Evolutionary conservation across 192 early-diverging fungal genomes (phyloP), one percentile per base, ranked within the genome.

Genomic region (Rhizophlyctis rosea): DNA sequence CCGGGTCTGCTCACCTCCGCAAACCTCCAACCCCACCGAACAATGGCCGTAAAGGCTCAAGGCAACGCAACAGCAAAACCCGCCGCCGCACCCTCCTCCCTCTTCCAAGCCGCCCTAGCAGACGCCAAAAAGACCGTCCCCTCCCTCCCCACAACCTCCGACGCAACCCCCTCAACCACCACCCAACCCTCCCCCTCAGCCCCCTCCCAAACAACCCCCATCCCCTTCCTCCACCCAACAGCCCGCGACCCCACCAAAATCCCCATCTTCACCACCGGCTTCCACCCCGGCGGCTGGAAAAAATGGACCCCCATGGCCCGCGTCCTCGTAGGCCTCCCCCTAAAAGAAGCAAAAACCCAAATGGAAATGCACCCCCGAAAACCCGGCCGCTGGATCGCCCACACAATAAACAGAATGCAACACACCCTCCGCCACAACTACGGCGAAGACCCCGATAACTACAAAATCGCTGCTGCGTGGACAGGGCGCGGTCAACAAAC

Each of bases 401-500:
- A 34, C 23, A 34, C 73, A 32, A 58, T 83, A 36, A 36, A 68
- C 44, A 73, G 72, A 4, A 74, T 70, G 9, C 23, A 31, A 31
- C 44, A 39, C 16, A 32, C 59, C 24, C 44, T 73, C 14, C 29
- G 51, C 34, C 63, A 69, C 59, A 72, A 74, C 51, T 67, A 69
- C 39, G 47, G n/a, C 23, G 39, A 31, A 24, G 69, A 73, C 24
- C 60, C 56, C 24, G 44, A 53, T 0, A n/a, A 57, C 24, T 77
- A 57, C 50, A 53, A 69, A 34, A 69, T 83, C 27, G 29, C 29
- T 28, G 81, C 87, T 67, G 88, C 88, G 2, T 91, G 90, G 75
- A 90, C 94, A 24, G 95, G 95, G 3, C 94, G 95, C 71, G 92
- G 92, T 3, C 54, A 68, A 31, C 92, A 83, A 64, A 64, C 83